Evolutionary conservation across 768 basidiomycete species (phyloP).

Genomic region (Boletus rex-veris): DNA sequence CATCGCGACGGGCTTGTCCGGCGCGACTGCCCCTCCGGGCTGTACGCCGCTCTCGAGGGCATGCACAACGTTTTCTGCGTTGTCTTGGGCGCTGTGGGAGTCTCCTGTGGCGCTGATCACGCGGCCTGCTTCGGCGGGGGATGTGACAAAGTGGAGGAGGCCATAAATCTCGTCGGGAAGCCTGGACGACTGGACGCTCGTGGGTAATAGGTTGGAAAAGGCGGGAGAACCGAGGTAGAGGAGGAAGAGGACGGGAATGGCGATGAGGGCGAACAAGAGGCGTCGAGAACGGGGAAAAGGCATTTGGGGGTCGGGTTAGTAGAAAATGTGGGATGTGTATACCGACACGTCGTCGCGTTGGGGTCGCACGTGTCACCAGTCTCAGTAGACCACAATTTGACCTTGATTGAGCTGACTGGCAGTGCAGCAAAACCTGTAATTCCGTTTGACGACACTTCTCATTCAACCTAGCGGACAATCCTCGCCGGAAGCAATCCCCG

Average conservation of each 20-base stretch:
- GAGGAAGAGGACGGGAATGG: slow-evolving; percentile 36
- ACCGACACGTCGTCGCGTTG: no score
- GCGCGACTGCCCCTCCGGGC: slow-evolving; percentile 40
- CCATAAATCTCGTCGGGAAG: slow-evolving; percentile 61
- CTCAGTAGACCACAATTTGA: no score
- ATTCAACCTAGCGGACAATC: no score
- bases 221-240: slow-evolving; percentile 38
- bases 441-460: no score
- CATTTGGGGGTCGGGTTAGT: slow-evolving; percentile 5
- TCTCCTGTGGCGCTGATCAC: slow-evolving; percentile 22
- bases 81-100: not conserved
- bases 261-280: slow-evolving; percentile 36
- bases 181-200: slow-evolving; percentile 40
- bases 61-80: not conserved
- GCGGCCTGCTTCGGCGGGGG: slow-evolving; percentile 25
- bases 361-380: no score
- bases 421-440: no score
- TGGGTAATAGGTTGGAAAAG: slow-evolving; percentile 34
- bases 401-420: no score
- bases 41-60: not conserved
- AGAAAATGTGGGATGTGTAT: no score
- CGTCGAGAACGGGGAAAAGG: slow-evolving; percentile 42
- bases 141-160: slow-evolving; percentile 62
- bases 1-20: slow-evolving; percentile 46
- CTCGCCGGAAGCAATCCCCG: no score